phyloP scores from a whole-genome alignment of 2,329 filamentous ascomycete species.

The Chaetomium globosum region DNA sequence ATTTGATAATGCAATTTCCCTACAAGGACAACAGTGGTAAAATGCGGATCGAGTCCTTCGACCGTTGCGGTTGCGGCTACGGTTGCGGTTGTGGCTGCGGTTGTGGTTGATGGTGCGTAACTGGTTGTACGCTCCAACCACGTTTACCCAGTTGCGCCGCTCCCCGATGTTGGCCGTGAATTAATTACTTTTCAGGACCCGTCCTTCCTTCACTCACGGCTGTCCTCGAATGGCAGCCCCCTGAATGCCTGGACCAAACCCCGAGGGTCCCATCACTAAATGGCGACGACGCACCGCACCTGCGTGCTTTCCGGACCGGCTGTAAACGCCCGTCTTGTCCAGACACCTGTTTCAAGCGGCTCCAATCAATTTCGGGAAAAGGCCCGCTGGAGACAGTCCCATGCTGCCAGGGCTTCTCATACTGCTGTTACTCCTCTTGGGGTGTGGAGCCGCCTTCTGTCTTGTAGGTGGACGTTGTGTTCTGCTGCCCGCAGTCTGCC shows the following conservation, averaged over 20 bases:
- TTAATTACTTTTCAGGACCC: constrained; percentile 6
- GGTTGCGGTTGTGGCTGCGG: constrained; percentile 1
- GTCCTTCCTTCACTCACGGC: constrained; percentile 1
- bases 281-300: constrained; percentile 23
- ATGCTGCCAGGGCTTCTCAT: constrained; percentile 6
- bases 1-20: neutral
- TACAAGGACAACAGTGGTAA: neutral
- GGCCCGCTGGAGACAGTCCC: constrained; percentile 11
- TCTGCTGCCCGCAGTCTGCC: constrained; percentile 18
- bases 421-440: neutral
- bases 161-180: constrained; percentile 1
- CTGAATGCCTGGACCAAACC: constrained; percentile 19
- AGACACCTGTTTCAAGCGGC: constrained; percentile 28
- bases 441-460: constrained; percentile 19
- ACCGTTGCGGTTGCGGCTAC: neutral
- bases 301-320: constrained; percentile 23
- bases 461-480: constrained; percentile 21
- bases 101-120: neutral
- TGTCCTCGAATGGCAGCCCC: neutral
- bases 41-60: constrained; percentile 20
- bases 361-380: constrained; percentile 23
- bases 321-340: constrained; percentile 27
- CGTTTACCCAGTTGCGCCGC: neutral
- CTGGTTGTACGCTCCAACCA: neutral
- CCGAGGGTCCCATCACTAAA: constrained; percentile 27